phyloP scores from a whole-genome alignment of 2,329 filamentous ascomycete genomes.

The Sporothrix pseudoabietina region DNA sequence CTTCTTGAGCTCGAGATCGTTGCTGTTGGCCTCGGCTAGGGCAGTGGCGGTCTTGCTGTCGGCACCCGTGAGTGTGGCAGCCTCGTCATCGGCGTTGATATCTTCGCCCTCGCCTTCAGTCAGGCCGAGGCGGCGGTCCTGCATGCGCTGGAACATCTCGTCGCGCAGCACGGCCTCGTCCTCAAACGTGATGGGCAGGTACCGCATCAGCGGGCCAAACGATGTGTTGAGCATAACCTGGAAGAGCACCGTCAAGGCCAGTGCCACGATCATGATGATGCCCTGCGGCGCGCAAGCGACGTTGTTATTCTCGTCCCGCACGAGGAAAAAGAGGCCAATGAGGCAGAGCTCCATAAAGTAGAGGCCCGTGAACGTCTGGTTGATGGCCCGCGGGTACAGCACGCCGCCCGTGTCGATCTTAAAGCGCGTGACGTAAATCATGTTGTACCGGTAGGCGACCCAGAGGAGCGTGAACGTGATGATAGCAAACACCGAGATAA shows the following conservation, averaged over 20 bases:
- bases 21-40: conserved; percentile 34
- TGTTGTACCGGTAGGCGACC: conserved; percentile 95
- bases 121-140: conserved; percentile 69
- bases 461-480: conserved; percentile 90
- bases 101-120: conserved; percentile 53
- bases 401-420: conserved; percentile 88
- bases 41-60: conserved; percentile 22
- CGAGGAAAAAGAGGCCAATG: conserved; percentile 86
- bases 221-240: conserved; percentile 80
- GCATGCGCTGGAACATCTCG: conserved; percentile 79
- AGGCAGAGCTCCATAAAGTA: conserved; percentile 94
- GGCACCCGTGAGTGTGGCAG: conserved; percentile 37
- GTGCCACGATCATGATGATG: conserved; percentile 77
- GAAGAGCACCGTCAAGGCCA: conserved; percentile 71
- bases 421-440: conserved; percentile 91
- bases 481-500: conserved; percentile 91
- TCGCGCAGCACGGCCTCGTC: conserved; percentile 93
- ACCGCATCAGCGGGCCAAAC: conserved; percentile 82
- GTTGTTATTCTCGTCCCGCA: conserved; percentile 56
- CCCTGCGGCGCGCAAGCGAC: conserved; percentile 73
- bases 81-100: conserved; percentile 44
- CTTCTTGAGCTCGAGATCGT: conserved; percentile 45
- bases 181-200: conserved; percentile 91
- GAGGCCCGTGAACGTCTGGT: conserved; percentile 90
- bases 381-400: conserved; percentile 88